These are phyloP conservation scores for Trypanosomatidae sp. DNA, from an alignment of 208 protist genomes.

Conservation along the genomic window DNA sequence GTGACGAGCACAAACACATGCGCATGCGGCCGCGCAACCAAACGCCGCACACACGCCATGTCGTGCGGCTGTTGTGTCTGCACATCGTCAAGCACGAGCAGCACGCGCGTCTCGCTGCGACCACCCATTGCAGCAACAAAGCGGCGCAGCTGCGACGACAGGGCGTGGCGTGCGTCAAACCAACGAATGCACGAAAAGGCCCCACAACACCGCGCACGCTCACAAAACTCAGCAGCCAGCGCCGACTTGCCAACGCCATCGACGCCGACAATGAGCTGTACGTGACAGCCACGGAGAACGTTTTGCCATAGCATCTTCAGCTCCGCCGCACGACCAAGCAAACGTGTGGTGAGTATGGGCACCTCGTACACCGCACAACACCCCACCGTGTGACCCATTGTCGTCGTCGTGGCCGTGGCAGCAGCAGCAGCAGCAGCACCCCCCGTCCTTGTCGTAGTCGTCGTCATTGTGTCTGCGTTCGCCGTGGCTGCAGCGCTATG, in stretches of 20 bases:
- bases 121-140: slow-evolving; percentile 68
- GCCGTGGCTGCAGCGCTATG: too few relatives aligned
- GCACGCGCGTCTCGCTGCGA: slow-evolving; percentile 59
- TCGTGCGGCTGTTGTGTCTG: too few relatives aligned
- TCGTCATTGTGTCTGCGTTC: too few relatives aligned
- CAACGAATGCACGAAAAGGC: slow-evolving; percentile 84
- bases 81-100: slow-evolving; percentile 74
- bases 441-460: too few relatives aligned
- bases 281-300: slow-evolving; percentile 39
- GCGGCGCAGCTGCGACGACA: slow-evolving; percentile 20
- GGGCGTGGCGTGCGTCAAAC: slow-evolving; percentile 34
- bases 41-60: too few relatives aligned
- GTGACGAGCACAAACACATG: slow-evolving; percentile 66
- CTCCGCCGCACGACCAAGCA: slow-evolving; percentile 46
- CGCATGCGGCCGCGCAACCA: too few relatives aligned
- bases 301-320: slow-evolving; percentile 73
- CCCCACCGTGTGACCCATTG: slow-evolving; percentile 5
- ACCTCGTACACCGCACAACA: slow-evolving; percentile 66
- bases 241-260: slow-evolving; percentile 83
- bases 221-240: slow-evolving; percentile 73
- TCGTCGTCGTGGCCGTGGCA: not conserved
- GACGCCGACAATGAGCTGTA: slow-evolving; percentile 53
- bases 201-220: slow-evolving; percentile 38
- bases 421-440: too few relatives aligned
- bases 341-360: slow-evolving; percentile 26